Base-by-base conservation (phyloP, 2,329 filamentous ascomycete genomes). In the Pseudogymnoascus sp. region DNA sequence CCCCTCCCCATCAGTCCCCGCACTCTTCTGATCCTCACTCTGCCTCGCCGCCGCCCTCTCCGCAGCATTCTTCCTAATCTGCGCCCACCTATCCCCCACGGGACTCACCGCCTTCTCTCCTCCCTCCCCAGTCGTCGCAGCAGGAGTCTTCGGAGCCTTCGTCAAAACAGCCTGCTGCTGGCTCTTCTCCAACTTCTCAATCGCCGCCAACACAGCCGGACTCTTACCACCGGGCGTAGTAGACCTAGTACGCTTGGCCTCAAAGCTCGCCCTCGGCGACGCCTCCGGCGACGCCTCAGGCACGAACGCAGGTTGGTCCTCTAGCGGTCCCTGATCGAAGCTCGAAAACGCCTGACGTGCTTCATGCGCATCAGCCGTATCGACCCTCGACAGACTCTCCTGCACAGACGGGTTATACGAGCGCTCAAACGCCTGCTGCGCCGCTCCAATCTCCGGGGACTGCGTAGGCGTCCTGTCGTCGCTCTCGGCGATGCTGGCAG, bases 31-130 rank as follows among this genome's bases (percentile, higher is more conserved):
- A 68, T 89, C 85, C 67, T 91, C 88, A 60, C 83, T 85, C 44
- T 84, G 79, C 64, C 85, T 81, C 60, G 80, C 81, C 5, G 84
- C 79, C 36, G 89, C 89, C 63, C 92, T 84, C 64, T 94, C 88
- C 3, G 92, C 92, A 9, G 94, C 94, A 69, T 97, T 97, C 80
- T 92, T 93, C 66, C 92, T 85, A 67, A 97, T 97, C 74, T 96
- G 91, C 0, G 93, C 93, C 94, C 94, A 99, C 61, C 93, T 86
- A 71, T 97, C 92, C 66, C 88, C 81, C 33, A 77, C 76, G 3
- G 79, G 77, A 6, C 73, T 65, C 0, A 66, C 60, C 21, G 71
- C 70, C 2, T 71, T 69, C 26, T 17, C 41, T 10, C 26, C 41
- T 0, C 1, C 54, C 31, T 61, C 24, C 4, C 21, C 10, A 17